These are phyloP conservation scores for Bertia moriformis DNA, from an alignment of 2,329 filamentous ascomycete genomes.

Conservation along the genomic window DNA sequence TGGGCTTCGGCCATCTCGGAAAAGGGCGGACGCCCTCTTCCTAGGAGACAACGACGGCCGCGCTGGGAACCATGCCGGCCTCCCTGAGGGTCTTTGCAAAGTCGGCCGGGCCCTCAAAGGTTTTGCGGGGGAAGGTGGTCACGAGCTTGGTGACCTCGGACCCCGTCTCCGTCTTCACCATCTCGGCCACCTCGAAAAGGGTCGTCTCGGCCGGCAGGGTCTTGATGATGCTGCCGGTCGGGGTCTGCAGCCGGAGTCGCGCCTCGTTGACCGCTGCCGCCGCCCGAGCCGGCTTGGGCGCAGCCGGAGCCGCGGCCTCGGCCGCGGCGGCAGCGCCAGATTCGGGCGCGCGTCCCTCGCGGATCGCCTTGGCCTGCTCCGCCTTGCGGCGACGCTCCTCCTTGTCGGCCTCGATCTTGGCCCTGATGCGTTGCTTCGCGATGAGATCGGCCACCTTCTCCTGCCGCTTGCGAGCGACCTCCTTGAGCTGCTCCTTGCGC, in stretches of 20 bases:
- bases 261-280: constrained; percentile 66
- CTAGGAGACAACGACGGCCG: constrained; percentile 76
- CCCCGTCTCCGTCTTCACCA: constrained; percentile 58
- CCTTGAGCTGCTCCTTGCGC: constrained; percentile 82
- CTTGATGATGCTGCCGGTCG: constrained; percentile 67
- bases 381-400: constrained; percentile 73
- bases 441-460: constrained; percentile 79
- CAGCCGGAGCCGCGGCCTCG: constrained; percentile 27
- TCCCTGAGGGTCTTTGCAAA: constrained; percentile 88
- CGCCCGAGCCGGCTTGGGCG: constrained; percentile 38
- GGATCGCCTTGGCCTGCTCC: constrained; percentile 69
- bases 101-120: constrained; percentile 53
- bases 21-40: no score
- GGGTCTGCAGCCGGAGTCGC: constrained; percentile 66
- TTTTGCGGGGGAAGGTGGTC: constrained; percentile 76
- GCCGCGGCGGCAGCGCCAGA: constrained; percentile 27
- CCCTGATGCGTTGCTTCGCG: constrained; percentile 77
- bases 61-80: constrained; percentile 76
- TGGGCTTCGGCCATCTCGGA: no score
- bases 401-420: constrained; percentile 90
- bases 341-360: no score
- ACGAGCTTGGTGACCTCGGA: constrained; percentile 61
- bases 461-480: constrained; percentile 69
- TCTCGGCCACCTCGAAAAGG: constrained; percentile 77
- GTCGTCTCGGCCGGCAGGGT: constrained; percentile 80